Evolutionary conservation across 73 alveolate genomes (phyloP).

Genomic region (Paramecium primaurelia): DNA sequence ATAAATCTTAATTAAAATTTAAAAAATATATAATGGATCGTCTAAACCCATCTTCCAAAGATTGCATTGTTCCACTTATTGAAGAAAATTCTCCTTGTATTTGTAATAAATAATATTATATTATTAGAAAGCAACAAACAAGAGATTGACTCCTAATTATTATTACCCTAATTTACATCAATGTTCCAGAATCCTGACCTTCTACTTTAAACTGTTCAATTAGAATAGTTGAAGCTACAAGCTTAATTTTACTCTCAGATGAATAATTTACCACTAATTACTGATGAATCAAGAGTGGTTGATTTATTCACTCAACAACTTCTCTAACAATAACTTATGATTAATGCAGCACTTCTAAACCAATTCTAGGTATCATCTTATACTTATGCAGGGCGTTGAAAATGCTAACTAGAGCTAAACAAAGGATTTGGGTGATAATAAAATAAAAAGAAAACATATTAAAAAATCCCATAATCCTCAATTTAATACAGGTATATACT

Average conservation of each 20-base stretch:
- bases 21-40: conserved; percentile 16
- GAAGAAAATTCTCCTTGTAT: conserved; percentile 43
- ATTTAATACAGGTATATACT: not conserved
- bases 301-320: not conserved
- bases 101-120: not conserved
- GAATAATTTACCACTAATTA: not conserved
- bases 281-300: not conserved
- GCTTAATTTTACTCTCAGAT: not conserved
- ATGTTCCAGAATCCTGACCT: not conserved
- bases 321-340: not conserved
- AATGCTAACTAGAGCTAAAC: not conserved
- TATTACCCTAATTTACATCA: not conserved
- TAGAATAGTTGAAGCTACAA: not conserved
- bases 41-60: not conserved
- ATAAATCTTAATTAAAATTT: conserved; percentile 44
- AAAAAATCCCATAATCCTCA: conserved; percentile 30
- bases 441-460: conserved; percentile 34
- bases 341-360: not conserved
- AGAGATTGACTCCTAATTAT: not conserved
- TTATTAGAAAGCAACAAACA: not conserved
- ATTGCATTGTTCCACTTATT: not conserved
- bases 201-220: not conserved
- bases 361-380: not conserved
- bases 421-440: not conserved
- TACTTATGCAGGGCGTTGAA: not conserved